Percentiles rank a stretch among this genome's conserved stretches.
phyloP scores from a whole-genome alignment of 768 basidiomycete genomes.

The Termitomyces sp. region DNA sequence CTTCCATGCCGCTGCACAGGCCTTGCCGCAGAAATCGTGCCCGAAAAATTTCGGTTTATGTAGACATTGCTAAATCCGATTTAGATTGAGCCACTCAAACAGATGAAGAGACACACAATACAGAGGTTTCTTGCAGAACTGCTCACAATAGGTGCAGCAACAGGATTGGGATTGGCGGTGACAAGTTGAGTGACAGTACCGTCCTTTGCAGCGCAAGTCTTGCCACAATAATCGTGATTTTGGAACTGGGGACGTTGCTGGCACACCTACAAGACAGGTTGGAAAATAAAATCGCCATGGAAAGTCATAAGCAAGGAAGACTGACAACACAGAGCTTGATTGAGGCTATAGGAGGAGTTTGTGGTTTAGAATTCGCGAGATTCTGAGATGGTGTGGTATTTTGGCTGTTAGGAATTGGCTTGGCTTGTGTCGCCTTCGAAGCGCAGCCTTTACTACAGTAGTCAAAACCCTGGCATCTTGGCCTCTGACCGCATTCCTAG shows the following conservation, averaged over 20 bases:
- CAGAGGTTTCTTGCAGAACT: neutral
- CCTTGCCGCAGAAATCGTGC: neutral
- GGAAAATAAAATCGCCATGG: neutral
- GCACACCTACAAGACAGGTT: neutral
- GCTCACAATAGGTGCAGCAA: neutral
- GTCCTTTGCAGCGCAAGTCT: constrained; percentile 40
- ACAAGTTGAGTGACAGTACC: neutral
- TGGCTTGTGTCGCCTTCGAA: neutral
- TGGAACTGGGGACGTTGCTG: neutral
- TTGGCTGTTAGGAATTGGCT: neutral
- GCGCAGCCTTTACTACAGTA: constrained; percentile 30
- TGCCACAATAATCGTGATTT: constrained; percentile 30
- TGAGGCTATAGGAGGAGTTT: neutral
- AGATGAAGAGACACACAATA: neutral
- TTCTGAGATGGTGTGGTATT: neutral
- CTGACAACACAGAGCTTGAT: neutral
- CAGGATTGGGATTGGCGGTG: neutral
- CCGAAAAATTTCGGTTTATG: neutral
- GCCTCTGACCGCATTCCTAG: constrained; percentile 14
- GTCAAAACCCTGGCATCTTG: constrained; percentile 52
- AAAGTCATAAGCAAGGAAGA: neutral
- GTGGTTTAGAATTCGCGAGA: neutral
- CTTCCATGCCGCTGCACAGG: neutral
- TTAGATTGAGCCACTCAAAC: neutral
- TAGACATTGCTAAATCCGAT: neutral